These are phyloP conservation scores for Blastomyces percursus DNA, from an alignment of 2,329 filamentous ascomycete genomes.

Conservation along the genomic window DNA sequence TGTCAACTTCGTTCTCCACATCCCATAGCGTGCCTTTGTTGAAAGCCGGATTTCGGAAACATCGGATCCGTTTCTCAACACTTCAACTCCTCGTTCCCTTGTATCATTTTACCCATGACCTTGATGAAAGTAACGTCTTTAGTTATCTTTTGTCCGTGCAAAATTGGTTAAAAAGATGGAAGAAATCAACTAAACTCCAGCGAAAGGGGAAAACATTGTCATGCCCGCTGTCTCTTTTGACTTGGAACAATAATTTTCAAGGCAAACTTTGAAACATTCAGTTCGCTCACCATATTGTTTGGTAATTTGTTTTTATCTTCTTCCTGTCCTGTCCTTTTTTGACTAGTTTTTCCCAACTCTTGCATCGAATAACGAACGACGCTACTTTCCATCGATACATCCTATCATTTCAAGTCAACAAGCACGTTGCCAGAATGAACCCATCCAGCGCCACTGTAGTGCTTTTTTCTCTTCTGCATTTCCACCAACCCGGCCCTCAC, in stretches of 20 bases:
- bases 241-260: not conserved
- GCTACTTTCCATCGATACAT: not conserved
- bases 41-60: not conserved
- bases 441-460: not conserved
- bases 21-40: not conserved
- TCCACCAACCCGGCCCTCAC: not conserved
- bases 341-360: constrained; percentile 1
- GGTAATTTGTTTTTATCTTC: not conserved
- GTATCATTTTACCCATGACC: not conserved
- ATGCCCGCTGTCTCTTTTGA: not conserved
- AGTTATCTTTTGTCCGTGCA: not conserved
- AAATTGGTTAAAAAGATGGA: not conserved
- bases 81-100: not conserved
- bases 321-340: not conserved
- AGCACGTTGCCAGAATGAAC: not conserved
- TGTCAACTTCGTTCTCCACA: not conserved
- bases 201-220: not conserved
- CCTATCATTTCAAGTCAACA: not conserved
- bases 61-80: not conserved
- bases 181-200: not conserved
- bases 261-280: not conserved
- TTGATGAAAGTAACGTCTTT: not conserved
- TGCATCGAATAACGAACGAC: not conserved
- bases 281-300: not conserved
- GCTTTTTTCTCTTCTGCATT: not conserved